A percentile compares a stretch with the other conserved stretches of the same genome.
Conservation (phyloP, 805 yeast species). For the Tetrapisispora pingtungensis region DNA sequence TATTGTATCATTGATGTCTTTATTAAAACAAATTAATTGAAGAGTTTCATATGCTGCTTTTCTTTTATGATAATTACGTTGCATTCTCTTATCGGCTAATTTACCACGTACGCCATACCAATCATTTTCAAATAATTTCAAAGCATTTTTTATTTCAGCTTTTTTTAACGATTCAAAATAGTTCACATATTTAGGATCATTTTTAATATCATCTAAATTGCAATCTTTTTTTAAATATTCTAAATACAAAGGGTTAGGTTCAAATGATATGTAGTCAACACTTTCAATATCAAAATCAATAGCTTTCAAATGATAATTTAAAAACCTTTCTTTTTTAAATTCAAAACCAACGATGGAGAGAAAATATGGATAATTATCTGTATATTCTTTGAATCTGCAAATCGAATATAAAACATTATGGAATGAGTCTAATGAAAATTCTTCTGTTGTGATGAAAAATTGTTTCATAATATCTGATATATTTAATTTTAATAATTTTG, state of each 20-base stretch:
- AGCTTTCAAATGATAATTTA: conserved; percentile 44
- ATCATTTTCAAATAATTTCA: conserved; percentile 42
- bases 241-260: conserved; percentile 38
- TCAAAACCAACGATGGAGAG: conserved; percentile 64
- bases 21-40: conserved; percentile 6
- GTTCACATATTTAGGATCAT: conserved; percentile 6
- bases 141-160: conserved; percentile 46
- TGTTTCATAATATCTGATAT: conserved; percentile 9
- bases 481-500: conserved; percentile 5
- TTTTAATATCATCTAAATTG: background rate
- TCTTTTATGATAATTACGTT: conserved; percentile 49
- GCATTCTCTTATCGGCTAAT: conserved; percentile 37
- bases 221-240: background rate
- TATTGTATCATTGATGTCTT: conserved; percentile 9
- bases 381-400: conserved; percentile 40
- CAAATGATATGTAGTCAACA: conserved; percentile 45
- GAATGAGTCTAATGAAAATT: conserved; percentile 68
- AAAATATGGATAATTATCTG: conserved; percentile 37
- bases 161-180: conserved; percentile 40
- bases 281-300: conserved; percentile 32
- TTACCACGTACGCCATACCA: conserved; percentile 45
- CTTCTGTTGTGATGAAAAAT: conserved; percentile 42
- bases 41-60: conserved; percentile 30
- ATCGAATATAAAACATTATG: conserved; percentile 63
- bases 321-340: conserved; percentile 56